These are phyloP conservation scores for Tricholoma bakamatsutake DNA, from an alignment of 768 basidiomycete genomes.

Conservation along the genomic window DNA sequence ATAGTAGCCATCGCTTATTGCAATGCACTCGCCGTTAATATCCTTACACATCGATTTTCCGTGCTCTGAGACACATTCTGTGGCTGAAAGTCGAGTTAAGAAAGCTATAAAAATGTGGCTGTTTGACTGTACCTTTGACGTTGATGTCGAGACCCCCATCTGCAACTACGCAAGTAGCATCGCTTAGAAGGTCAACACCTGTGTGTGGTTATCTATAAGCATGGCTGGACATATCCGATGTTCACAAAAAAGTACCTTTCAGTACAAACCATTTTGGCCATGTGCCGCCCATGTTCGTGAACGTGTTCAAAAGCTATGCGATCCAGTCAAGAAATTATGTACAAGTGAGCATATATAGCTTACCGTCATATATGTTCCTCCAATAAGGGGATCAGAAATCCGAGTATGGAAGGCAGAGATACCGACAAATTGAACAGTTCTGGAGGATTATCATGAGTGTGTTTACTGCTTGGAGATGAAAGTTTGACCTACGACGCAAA, in stretches of 20 bases:
- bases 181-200: constrained; percentile 87
- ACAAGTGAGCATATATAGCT: constrained; percentile 19
- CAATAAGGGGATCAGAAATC: constrained; percentile 93
- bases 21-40: constrained; percentile 75
- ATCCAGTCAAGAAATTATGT: background rate
- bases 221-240: constrained; percentile 7
- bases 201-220: constrained; percentile 2
- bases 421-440: constrained; percentile 98
- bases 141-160: constrained; percentile 46
- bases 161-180: constrained; percentile 75
- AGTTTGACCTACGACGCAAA: constrained; percentile 67
- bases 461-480: background rate
- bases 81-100: constrained; percentile 36
- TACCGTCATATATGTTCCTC: constrained; percentile 99
- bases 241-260: constrained; percentile 47
- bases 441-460: constrained; percentile 21
- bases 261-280: constrained; percentile 97
- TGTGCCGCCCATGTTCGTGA: constrained; percentile 94
- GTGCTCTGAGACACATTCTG: constrained; percentile 90
- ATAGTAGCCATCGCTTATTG: constrained; percentile 90
- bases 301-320: constrained; percentile 83
- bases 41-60: constrained; percentile 76
- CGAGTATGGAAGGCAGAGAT: constrained; percentile 99
- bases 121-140: constrained; percentile 42
- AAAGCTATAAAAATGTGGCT: background rate